Base-by-base conservation (phyloP, 257 asterid species). In the Mitragyna speciosa region DNA sequence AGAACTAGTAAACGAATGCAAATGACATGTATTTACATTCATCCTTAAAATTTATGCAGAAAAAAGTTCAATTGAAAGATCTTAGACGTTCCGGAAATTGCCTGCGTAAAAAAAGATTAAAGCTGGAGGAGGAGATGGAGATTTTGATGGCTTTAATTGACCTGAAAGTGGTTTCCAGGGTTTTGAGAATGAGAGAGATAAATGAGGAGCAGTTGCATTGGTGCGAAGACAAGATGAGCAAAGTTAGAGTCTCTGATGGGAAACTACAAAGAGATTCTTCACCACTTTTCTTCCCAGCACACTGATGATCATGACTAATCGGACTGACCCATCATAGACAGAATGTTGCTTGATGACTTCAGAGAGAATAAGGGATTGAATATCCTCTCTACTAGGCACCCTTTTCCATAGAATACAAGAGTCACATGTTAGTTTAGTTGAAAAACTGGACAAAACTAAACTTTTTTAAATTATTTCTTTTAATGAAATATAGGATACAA, bases 171-270 rank as follows among this genome's bases (percentile, higher is more conserved):
- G 98, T 89, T 8, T 89, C 97, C 0, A 89, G 98, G 39, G 98
- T 94, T 51, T 64, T 94, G 84, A 90, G 97, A 73, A 93, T 94
- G 97, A 82, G 81, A 1, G 93, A 89, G 22, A 43, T 93, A 84
- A 92, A 89, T 78, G 94, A 90, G 15, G 97, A 91, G 22, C 97
- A 87, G 47, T 63, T 94, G 88, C 96, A 89, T 64, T 94, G 98
- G 98, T 93, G 98, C 71, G 98, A 93, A 80, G 88, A 84, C 85
- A 94, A 94, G 88, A 93, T 94, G 97, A 86, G 90, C 88, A 94
- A 90, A 90, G 94, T 94, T 31, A 89, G 88, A 72, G 88, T 94
- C 39, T 84, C 92, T 54, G 96, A 91, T 83, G 94, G 93, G 81
- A 93, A 90, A 72, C 79, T 94, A 51, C 90, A 84, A 2, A 94